Conservation (phyloP, 1,284 basidiomycete genomes). For the Anthracocystis walkeri region DNA sequence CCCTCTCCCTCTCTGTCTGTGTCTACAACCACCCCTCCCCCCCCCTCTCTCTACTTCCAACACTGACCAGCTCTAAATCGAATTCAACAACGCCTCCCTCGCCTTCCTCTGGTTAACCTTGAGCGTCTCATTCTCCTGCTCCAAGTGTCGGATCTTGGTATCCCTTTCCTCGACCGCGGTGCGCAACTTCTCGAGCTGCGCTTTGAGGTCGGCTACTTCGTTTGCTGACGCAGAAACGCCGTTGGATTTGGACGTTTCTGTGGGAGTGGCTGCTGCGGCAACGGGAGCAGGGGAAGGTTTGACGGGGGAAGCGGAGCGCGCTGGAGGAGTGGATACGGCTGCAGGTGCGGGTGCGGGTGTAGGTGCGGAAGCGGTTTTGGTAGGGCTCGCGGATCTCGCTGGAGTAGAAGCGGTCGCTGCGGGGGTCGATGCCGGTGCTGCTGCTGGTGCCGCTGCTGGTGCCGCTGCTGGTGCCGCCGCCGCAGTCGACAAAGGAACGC, state of each 20-base stretch:
- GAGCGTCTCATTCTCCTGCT: conserved; percentile 63
- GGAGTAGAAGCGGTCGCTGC: conserved; percentile 20
- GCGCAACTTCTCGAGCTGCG: conserved; percentile 47
- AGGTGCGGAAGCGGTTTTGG: conserved; percentile 24
- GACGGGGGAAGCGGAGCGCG: conserved; percentile 27
- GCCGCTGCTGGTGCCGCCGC: conserved; percentile 6
- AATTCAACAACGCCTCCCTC: conserved; percentile 41
- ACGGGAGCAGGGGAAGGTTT: conserved; percentile 16
- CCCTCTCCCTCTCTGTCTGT: not conserved
- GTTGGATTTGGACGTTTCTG: conserved; percentile 10
- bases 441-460: not conserved
- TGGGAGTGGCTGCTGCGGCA: conserved; percentile 10
- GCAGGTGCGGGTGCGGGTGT: conserved; percentile 19
- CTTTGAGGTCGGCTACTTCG: conserved; percentile 29
- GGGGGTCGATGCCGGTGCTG: not conserved
- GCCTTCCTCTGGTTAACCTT: conserved; percentile 48
- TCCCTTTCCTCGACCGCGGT: conserved; percentile 55
- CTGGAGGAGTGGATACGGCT: conserved; percentile 16
- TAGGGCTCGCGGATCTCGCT: conserved; percentile 15
- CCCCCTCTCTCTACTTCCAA: not conserved
- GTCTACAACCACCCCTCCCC: not conserved
- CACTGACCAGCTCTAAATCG: conserved; percentile 3
- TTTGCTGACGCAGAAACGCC: not conserved
- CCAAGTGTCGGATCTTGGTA: conserved; percentile 59
- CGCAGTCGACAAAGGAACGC: conserved; percentile 15